phyloP scores from a whole-genome alignment of 768 basidiomycete genomes.

The Amanita inopinata region DNA sequence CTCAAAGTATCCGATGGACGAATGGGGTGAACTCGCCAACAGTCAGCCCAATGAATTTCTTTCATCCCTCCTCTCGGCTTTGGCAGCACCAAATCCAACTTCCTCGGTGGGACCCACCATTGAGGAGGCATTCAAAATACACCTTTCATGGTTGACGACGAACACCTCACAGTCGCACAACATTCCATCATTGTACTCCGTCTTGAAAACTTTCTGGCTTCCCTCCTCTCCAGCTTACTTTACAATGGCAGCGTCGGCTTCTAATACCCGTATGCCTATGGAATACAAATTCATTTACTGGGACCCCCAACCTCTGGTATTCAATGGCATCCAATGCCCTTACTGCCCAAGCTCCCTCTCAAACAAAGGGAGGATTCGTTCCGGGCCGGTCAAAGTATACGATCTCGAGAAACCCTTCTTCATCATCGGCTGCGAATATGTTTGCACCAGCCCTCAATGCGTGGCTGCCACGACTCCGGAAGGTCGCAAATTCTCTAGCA shows the following conservation, averaged over 20 bases:
- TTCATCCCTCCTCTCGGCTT: slow-evolving; percentile 41
- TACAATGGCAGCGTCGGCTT: slow-evolving; percentile 63
- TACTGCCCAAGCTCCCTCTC: slow-evolving; percentile 46
- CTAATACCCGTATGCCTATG: slow-evolving; percentile 55
- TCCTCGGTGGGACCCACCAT: slow-evolving; percentile 53
- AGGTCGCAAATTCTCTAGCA: slow-evolving; percentile 61
- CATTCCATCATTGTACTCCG: slow-evolving; percentile 65
- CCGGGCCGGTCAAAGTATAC: slow-evolving; percentile 70
- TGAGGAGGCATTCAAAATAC: slow-evolving; percentile 73
- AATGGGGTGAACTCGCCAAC: slow-evolving; percentile 55
- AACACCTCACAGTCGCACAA: slow-evolving; percentile 35
- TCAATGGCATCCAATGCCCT: slow-evolving; percentile 74
- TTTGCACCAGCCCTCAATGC: slow-evolving; percentile 47
- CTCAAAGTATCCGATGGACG: slow-evolving; percentile 44
- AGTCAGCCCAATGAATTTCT: slow-evolving; percentile 51
- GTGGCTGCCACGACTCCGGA: slow-evolving; percentile 32
- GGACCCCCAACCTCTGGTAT: slow-evolving; percentile 77
- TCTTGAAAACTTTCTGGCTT: slow-evolving; percentile 79
- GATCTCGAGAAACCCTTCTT: slow-evolving; percentile 76
- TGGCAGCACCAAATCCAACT: slow-evolving; percentile 55
- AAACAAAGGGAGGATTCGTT: slow-evolving; percentile 64
- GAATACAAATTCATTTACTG: slow-evolving; percentile 80
- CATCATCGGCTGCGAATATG: slow-evolving; percentile 78
- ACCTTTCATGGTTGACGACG: slow-evolving; percentile 55
- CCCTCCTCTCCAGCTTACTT: slow-evolving; percentile 73